Evolutionary conservation across 164 flowering plant genomes (phyloP), one percentile per base, ranked within the genome.

Genomic region (Echeveria elegans): DNA sequence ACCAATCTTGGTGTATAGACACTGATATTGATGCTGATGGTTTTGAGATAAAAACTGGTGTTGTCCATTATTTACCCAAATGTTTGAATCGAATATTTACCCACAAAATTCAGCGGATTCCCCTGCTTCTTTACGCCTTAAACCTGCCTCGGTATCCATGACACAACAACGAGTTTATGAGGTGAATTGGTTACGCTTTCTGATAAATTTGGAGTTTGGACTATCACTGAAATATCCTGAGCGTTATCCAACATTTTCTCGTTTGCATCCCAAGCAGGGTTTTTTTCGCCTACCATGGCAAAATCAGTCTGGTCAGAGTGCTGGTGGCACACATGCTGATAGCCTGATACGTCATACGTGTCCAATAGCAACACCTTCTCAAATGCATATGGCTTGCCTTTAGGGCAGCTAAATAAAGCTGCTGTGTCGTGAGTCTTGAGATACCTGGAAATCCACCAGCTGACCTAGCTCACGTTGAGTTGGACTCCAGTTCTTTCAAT

Each of bases 101-200:
- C 34, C 88, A 2, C 94, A 88, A 79, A 82, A 89, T 69, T 78
- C 92, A 43, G 85, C 88, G 70, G 76, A 77, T 66, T 69, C 90
- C 45, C 95, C 97, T 21, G 98, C 92, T 73, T 84, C 96, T 29
- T 90, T 95, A 28, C 98, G 98, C 26, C 97, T 97, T 15, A 88
- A 83, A 71, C 93, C 98, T 70, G 96, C 96, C 38, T 88, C 86
- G 60, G 72, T 95, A 72, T 86, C 98, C 52, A 77, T 70, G 69
- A 77, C 97, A 19, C 99, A 92, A 70, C 97, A 95, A 75, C 83
- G 95, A 52, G 99, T 95, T 66, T 92, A 95, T 82, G 97, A 92
- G 99, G 99, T 92, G 45, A 63, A 40, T 29, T 61, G 18, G 11
- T 43, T 43, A 15, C 34, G 1, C 23, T 5, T 21, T 63, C 15